Conservation (phyloP, 2,329 filamentous ascomycete species). For the Sclerotinia subarctica region DNA sequence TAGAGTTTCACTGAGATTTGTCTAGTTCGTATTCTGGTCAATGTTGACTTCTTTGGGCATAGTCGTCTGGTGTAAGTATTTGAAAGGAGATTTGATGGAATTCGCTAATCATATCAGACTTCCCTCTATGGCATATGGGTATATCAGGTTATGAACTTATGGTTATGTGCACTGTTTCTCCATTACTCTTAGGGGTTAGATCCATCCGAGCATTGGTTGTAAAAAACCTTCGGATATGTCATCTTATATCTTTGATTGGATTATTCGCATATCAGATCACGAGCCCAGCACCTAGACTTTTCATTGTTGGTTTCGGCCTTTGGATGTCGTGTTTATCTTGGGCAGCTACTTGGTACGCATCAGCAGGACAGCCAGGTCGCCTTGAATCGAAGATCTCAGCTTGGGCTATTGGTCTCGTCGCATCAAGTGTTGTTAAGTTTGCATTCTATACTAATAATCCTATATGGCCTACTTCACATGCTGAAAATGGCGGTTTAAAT, state of each 20-base stretch:
- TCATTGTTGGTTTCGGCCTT: slow-evolving; percentile 76
- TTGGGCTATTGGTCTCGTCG: slow-evolving; percentile 75
- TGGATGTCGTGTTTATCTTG: slow-evolving; percentile 78
- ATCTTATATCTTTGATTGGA: slow-evolving; percentile 74
- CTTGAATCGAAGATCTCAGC: slow-evolving; percentile 81
- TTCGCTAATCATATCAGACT: slow-evolving; percentile 55
- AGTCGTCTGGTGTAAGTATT: slow-evolving; percentile 84
- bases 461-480: slow-evolving; percentile 92
- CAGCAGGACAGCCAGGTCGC: slow-evolving; percentile 68
- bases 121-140: slow-evolving; percentile 98
- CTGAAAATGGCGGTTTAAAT: slow-evolving; percentile 89
- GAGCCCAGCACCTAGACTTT: slow-evolving; percentile 71
- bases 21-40: slow-evolving; percentile 91
- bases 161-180: slow-evolving; percentile 80
- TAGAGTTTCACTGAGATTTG: slow-evolving; percentile 20
- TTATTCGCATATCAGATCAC: slow-evolving; percentile 75
- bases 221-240: slow-evolving; percentile 65
- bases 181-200: slow-evolving; percentile 70
- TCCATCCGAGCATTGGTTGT: slow-evolving; percentile 65
- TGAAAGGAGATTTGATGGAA: neutral
- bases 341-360: slow-evolving; percentile 76
- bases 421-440: slow-evolving; percentile 88
- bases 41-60: slow-evolving; percentile 86
- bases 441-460: slow-evolving; percentile 94
- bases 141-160: slow-evolving; percentile 94